phyloP scores from a whole-genome alignment of 768 basidiomycete species.

The Tylopilus felleus region DNA sequence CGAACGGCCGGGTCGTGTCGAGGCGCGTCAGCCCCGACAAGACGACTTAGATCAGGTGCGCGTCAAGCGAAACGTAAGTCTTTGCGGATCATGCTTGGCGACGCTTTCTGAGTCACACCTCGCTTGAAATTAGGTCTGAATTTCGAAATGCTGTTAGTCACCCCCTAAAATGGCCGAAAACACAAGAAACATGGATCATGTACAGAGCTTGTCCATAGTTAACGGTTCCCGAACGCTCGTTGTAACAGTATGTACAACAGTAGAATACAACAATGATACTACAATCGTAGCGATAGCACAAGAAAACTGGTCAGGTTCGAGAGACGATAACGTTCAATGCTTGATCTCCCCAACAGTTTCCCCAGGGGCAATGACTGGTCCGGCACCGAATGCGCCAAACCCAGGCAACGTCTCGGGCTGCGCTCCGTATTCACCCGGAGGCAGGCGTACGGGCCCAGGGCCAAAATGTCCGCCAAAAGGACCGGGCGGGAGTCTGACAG shows the following conservation, averaged over 20 bases:
- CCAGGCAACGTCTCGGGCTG: slow-evolving; percentile 25
- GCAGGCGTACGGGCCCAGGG: slow-evolving; percentile 20
- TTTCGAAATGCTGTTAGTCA: background rate
- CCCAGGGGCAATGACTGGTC: slow-evolving; percentile 26
- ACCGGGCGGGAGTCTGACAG: slow-evolving; percentile 12
- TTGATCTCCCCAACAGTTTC: slow-evolving; percentile 25
- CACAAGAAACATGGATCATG: background rate
- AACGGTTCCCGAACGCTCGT: background rate
- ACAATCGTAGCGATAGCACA: background rate
- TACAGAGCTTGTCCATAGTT: background rate
- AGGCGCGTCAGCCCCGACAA: slow-evolving; percentile 14
- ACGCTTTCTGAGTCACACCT: background rate
- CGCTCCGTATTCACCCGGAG: slow-evolving; percentile 21
- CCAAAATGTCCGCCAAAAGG: slow-evolving; percentile 5
- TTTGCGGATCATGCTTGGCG: background rate
- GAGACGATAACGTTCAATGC: background rate
- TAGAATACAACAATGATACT: slow-evolving; percentile 1
- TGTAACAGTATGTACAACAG: slow-evolving; percentile 1
- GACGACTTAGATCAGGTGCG: slow-evolving; percentile 5
- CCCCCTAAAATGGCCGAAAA: background rate
- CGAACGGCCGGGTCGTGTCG: slow-evolving; percentile 23
- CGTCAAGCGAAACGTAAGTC: slow-evolving; percentile 18
- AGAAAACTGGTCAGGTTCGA: background rate
- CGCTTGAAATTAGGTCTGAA: slow-evolving; percentile 11
- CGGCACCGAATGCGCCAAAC: slow-evolving; percentile 25